Percentiles rank a stretch among this genome's conserved stretches.
These are phyloP conservation scores for Cyamopsis tetragonoloba DNA, from an alignment of 306 rosid species.

Conservation along the genomic window DNA sequence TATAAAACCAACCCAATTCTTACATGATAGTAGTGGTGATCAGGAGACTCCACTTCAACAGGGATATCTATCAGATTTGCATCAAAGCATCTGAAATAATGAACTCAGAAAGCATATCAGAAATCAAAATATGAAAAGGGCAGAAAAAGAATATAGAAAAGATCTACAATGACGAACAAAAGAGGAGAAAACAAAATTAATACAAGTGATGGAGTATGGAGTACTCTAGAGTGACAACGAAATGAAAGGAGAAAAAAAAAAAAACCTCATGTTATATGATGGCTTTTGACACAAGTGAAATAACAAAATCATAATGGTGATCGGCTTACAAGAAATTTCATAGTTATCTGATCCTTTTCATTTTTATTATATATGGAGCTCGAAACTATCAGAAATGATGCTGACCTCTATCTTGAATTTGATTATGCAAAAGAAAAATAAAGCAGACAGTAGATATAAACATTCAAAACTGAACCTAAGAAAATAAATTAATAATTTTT, in stretches of 20 bases:
- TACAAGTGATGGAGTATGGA: neutral
- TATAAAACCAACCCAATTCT: constrained; percentile 8
- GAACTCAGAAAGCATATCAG: neutral
- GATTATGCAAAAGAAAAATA: neutral
- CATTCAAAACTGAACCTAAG: neutral
- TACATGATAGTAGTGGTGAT: constrained; percentile 93
- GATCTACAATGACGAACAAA: neutral
- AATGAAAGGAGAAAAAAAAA: neutral
- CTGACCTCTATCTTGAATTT: neutral
- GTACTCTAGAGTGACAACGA: neutral
- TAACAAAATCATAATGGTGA: neutral
- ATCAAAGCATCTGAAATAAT: constrained; percentile 57
- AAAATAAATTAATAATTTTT: neutral
- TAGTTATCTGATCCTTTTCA: neutral
- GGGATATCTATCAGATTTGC: constrained; percentile 76
- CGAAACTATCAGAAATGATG: neutral
- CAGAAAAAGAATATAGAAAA: neutral
- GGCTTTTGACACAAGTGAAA: neutral
- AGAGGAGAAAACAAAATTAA: neutral
- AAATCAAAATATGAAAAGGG: neutral
- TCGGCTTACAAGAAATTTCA: neutral
- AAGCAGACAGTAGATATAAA: neutral
- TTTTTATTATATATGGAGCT: neutral
- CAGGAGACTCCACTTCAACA: constrained; percentile 94
- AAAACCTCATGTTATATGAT: neutral